Evolutionary conservation across 495 filamentous ascomycete species (phyloP).

Genomic region (Tuber indicum): DNA sequence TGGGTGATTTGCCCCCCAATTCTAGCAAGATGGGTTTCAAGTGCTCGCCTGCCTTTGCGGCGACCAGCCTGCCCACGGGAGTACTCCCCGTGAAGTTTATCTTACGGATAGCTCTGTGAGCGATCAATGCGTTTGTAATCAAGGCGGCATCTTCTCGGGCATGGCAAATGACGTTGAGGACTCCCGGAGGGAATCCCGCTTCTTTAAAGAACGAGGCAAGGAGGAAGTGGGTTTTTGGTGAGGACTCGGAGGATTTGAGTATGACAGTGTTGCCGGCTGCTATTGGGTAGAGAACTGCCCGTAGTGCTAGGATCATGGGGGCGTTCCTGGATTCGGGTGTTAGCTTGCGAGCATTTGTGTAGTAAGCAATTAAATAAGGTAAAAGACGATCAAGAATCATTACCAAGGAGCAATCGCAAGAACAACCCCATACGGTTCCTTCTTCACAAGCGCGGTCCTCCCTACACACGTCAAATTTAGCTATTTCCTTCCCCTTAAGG

Average conservation of each 20-base stretch:
- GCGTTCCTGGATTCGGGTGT: constrained; percentile 55
- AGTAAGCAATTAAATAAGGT: too few relatives aligned
- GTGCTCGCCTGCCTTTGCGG: constrained; percentile 52
- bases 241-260: constrained; percentile 69
- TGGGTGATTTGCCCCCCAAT: constrained; percentile 60
- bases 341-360: neutral
- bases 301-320: constrained; percentile 62
- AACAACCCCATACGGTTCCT: constrained; percentile 75
- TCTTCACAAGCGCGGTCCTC: constrained; percentile 61
- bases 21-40: constrained; percentile 66
- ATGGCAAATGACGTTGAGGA: constrained; percentile 55
- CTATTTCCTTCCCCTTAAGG: neutral
- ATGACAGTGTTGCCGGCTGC: constrained; percentile 74
- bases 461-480: neutral
- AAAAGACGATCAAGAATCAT: constrained; percentile 37
- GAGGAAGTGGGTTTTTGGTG: constrained; percentile 67
- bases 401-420: constrained; percentile 81
- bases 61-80: constrained; percentile 54
- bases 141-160: constrained; percentile 49
- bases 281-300: constrained; percentile 65
- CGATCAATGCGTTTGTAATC: constrained; percentile 55
- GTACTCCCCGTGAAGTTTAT: constrained; percentile 65
- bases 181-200: constrained; percentile 61
- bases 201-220: constrained; percentile 63
- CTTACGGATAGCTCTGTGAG: constrained; percentile 53